Evolutionary conservation across 1,284 basidiomycete species (phyloP).

Genomic region (Spongiforma sp.): DNA sequence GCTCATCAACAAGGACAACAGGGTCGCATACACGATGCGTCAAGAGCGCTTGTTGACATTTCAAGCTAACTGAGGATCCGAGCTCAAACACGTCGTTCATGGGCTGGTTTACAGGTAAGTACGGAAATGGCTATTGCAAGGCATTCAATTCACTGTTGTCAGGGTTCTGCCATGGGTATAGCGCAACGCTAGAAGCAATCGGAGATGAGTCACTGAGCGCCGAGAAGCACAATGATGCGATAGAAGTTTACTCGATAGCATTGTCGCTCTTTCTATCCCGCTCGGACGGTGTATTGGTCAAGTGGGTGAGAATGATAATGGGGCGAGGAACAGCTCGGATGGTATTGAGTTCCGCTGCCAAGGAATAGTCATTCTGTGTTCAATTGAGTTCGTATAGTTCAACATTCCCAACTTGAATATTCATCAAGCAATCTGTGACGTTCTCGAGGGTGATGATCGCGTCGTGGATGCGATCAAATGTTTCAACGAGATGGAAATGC

Average conservation of each 20-base stretch:
- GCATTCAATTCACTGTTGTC: neutral
- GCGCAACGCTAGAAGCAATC: neutral
- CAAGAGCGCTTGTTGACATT: too few species aligned
- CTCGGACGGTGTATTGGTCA: neutral
- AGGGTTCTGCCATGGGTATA: constrained; percentile 15
- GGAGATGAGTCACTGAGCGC: constrained; percentile 7
- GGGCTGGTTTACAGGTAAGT: constrained; percentile 16
- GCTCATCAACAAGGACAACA: too few species aligned
- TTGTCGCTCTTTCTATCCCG: constrained; percentile 2
- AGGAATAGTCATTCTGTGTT: neutral
- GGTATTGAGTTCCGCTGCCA: neutral
- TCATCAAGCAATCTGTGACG: too few species aligned
- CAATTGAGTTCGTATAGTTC: too few species aligned
- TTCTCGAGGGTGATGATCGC: too few species aligned
- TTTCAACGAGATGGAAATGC: too few species aligned
- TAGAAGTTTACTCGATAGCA: constrained; percentile 5
- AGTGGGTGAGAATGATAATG: constrained; percentile 12
- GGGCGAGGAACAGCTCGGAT: neutral
- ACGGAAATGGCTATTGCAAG: neutral
- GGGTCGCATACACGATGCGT: too few species aligned
- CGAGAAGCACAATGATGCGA: constrained; percentile 4
- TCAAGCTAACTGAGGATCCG: too few species aligned
- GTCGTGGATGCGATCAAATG: too few species aligned
- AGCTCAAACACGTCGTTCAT: too few species aligned
- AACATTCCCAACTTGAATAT: too few species aligned